Conservation (phyloP, 2,329 filamentous ascomycete species). For the Pyrenophora teres region DNA sequence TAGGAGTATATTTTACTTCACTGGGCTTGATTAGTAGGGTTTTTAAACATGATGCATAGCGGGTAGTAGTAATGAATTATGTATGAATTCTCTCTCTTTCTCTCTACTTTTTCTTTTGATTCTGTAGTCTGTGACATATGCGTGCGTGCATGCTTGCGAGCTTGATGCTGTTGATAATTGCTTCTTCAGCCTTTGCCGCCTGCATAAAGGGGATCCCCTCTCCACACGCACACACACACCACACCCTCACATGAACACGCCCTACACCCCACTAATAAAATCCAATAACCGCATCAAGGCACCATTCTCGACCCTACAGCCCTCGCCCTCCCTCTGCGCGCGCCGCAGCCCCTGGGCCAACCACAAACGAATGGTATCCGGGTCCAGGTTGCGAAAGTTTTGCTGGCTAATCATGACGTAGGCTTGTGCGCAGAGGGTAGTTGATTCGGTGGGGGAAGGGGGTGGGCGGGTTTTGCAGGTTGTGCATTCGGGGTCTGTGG, state of each 20-base stretch:
- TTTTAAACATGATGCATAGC: conserved; percentile 21
- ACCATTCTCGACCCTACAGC: conserved; percentile 44
- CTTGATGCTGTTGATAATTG: too few species aligned
- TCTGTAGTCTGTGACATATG: too few species aligned
- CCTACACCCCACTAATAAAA: conserved; percentile 40
- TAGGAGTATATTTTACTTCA: too few species aligned
- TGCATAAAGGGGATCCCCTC: too few species aligned
- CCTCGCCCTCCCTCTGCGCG: conserved; percentile 36
- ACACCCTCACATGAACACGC: too few species aligned
- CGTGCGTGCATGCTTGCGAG: too few species aligned
- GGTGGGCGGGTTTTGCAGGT: conserved; percentile 33
- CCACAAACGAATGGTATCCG: conserved; percentile 38
- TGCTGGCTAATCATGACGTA: conserved; percentile 43
- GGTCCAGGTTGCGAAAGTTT: conserved; percentile 41
- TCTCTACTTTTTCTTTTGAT: too few species aligned
- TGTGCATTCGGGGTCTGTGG: conserved; percentile 32
- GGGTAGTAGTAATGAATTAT: conserved; percentile 19
- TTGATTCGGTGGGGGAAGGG: conserved; percentile 36
- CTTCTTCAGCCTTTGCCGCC: too few species aligned
- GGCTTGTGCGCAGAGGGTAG: conserved; percentile 42
- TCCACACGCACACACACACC: too few species aligned
- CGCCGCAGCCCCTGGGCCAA: conserved; percentile 37
- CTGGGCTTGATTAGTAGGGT: too few species aligned
- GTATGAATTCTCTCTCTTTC: neutral
- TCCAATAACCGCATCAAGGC: conserved; percentile 41